Base-by-base conservation (phyloP, 179 eudicot genomes). In the Nepenthes alata region DNA sequence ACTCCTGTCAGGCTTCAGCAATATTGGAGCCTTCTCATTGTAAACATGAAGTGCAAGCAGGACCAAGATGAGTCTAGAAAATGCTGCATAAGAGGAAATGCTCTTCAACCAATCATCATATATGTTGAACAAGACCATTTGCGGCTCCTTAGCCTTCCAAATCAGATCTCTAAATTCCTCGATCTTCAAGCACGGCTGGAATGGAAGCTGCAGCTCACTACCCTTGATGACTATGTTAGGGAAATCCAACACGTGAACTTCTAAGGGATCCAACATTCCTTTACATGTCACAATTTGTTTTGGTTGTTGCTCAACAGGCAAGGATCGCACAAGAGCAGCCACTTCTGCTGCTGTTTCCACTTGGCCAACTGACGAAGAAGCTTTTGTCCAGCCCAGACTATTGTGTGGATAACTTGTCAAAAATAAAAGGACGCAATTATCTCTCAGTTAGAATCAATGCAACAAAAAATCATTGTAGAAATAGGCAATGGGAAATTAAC, bases 341-440 rank as follows among this genome's bases (percentile, higher is more conserved):
- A 94, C 99, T 81, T 94, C 99, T 76, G 87, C 99, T 53, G 96
- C 97, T 35, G 99, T 94, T 74, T 94, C 97, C 97, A 94, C 83
- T 90, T 94, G 49, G 99, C 97, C 71, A 94, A 73, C 85, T 94
- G 99, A 66, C 97, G 97, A 64, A 94, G 88, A 71, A 97, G 95
- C 78, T 94, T 93, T 71, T 94, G 99, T 68, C 99, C 99, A 57
- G 99, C 99, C 98, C 99, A 94, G 0, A 94, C 99, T 67, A 96
- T 94, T 12, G 95, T 94, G 84, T 94, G 99, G 64, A 89, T 90
- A 41, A 89, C 98, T 96, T 91, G 87, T 60, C 15, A 59, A 69
- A 25, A 74, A 64, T 3, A 47, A 12, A 55, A 2, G 10, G 8
- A 61, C 11, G 10, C 15, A 53, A 11, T 48, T 16, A 52, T 6